These are phyloP conservation scores for Tubosaeta sp. DNA, from an alignment of 768 basidiomycete species.

Conservation along the genomic window DNA sequence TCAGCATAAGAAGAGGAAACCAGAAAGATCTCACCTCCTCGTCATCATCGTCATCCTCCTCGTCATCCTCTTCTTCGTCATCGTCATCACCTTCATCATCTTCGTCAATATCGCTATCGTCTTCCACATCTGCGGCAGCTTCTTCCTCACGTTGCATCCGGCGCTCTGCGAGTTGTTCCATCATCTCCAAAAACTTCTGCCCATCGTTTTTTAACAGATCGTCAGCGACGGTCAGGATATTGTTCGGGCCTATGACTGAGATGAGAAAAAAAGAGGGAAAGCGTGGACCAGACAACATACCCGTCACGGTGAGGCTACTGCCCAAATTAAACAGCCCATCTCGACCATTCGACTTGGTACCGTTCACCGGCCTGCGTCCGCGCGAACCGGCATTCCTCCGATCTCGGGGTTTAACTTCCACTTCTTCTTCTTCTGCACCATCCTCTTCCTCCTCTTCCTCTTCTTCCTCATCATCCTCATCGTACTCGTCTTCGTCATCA, in stretches of 20 bases:
- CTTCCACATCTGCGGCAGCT: conserved; percentile 56
- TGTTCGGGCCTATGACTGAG: conserved; percentile 62
- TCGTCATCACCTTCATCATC: conserved; percentile 59
- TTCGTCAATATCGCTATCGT: conserved; percentile 58
- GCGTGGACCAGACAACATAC: conserved; percentile 36
- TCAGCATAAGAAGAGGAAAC: conserved; percentile 6
- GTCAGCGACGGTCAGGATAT: conserved; percentile 97
- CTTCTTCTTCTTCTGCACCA: conserved; percentile 36
- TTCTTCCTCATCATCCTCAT: conserved; percentile 63
- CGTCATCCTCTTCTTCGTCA: conserved; percentile 62
- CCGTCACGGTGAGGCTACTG: conserved; percentile 77
- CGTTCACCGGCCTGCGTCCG: conserved; percentile 39
- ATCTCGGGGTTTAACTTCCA: conserved; percentile 43
- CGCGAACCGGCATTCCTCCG: conserved; percentile 32
- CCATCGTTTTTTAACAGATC: conserved; percentile 98
- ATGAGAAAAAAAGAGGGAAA: conserved; percentile 15
- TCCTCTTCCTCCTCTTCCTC: conserved; percentile 59
- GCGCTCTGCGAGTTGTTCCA: conserved; percentile 96
- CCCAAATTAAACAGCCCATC: conserved; percentile 80
- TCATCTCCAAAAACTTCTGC: conserved; percentile 99
- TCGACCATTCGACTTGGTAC: conserved; percentile 43
- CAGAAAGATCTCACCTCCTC: conserved; percentile 38
- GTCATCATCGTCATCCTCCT: conserved; percentile 49
- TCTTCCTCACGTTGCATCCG: conserved; percentile 88
- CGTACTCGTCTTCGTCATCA: conserved; percentile 54